Conservation (phyloP, 2,329 filamentous ascomycete species). For the Knufia petricola region DNA sequence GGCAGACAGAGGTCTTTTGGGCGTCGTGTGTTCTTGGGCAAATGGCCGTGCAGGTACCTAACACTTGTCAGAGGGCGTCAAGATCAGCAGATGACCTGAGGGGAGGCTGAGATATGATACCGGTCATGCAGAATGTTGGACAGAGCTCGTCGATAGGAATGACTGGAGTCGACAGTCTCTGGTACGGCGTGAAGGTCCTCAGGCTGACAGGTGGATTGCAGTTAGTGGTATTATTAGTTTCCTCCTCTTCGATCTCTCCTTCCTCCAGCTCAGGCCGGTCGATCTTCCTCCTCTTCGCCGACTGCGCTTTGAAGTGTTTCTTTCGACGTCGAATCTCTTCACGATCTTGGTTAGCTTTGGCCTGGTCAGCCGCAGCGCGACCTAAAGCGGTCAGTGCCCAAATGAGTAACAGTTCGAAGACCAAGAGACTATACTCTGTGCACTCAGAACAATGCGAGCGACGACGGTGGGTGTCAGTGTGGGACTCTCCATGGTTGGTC, state of each 20-base stretch:
- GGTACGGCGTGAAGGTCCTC: not conserved
- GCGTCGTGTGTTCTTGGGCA: conserved; percentile 81
- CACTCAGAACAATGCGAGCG: not conserved
- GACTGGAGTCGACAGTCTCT: not conserved
- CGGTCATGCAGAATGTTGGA: conserved; percentile 4
- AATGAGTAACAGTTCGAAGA: too few species aligned
- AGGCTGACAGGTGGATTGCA: not conserved
- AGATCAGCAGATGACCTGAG: not conserved
- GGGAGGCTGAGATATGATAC: not conserved
- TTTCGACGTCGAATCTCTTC: not conserved
- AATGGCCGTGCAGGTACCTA: conserved; percentile 29
- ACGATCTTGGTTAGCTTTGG: not conserved
- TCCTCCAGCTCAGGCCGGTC: not conserved
- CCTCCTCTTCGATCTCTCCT: conserved; percentile 1
- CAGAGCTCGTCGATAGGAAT: conserved; percentile 2
- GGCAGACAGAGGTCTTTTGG: conserved; percentile 81
- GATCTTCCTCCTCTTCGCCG: not conserved
- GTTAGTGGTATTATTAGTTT: not conserved
- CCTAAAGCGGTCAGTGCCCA: not conserved
- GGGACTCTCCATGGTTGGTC: not conserved
- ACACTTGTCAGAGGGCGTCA: not conserved
- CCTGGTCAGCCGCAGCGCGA: not conserved
- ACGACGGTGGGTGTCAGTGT: not conserved
- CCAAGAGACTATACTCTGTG: not conserved
- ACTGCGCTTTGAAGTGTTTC: not conserved